Percentiles rank a stretch among this genome's conserved stretches.
Evolutionary conservation across 371 early-diverging fungal species (phyloP).

Genomic region (Smittium culicis): DNA sequence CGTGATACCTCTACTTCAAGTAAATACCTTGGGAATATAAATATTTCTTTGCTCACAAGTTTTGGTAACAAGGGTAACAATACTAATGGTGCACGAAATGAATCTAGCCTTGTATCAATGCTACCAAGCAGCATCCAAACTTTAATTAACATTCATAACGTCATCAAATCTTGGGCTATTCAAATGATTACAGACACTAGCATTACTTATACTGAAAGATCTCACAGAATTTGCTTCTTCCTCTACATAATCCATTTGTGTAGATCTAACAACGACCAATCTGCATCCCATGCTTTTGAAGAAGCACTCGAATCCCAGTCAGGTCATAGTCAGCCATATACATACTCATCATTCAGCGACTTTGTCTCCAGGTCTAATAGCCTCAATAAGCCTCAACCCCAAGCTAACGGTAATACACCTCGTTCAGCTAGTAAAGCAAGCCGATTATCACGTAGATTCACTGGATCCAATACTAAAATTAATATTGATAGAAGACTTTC

Average conservation of each 20-base stretch:
- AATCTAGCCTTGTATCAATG: slow-evolving; percentile 31
- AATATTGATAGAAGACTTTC: slow-evolving; percentile 8
- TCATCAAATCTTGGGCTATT: slow-evolving; percentile 59
- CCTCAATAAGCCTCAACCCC: not conserved
- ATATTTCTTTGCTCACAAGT: slow-evolving; percentile 5
- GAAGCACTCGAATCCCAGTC: slow-evolving; percentile 9
- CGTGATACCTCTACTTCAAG: slow-evolving; percentile 10
- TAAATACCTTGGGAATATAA: slow-evolving; percentile 1
- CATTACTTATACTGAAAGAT: slow-evolving; percentile 38
- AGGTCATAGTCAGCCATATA: not conserved
- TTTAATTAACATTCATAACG: slow-evolving; percentile 50
- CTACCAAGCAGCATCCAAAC: slow-evolving; percentile 56
- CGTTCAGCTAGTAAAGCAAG: not conserved
- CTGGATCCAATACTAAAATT: slow-evolving; percentile 18
- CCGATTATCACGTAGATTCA: slow-evolving; percentile 26
- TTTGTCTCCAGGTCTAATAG: not conserved
- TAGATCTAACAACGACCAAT: slow-evolving; percentile 29
- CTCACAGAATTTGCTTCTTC: slow-evolving; percentile 45
- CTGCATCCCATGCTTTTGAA: slow-evolving; percentile 30
- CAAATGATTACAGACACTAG: slow-evolving; percentile 39
- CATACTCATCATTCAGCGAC: not conserved
- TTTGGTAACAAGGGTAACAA: slow-evolving; percentile 1
- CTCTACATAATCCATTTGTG: slow-evolving; percentile 43
- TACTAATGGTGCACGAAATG: not conserved
- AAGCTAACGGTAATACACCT: not conserved